Base-by-base conservation (phyloP, 805 yeast genomes). In the Ogataea naganishii region DNA sequence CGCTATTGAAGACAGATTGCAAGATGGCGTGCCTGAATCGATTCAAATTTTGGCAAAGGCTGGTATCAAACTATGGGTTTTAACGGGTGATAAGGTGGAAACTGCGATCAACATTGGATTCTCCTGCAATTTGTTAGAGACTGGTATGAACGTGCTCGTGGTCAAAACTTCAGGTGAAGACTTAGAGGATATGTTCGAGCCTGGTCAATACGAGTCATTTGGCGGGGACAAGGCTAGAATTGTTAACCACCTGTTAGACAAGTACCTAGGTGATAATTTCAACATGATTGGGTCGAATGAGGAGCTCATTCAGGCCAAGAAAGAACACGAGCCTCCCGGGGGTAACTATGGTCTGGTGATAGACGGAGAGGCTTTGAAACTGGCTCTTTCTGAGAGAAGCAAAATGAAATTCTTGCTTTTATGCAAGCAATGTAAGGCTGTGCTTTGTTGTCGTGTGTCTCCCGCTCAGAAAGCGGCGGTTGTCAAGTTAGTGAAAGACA, bases 101-200 rank as follows among this genome's bases (percentile, higher is more conserved):
- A 81, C 92, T 7, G 92, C 92, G 3, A 81, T 81, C 49, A 78
- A 80, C 49, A 81, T 81, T 52, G 92, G 89, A 1, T 81, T 77
- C 47, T 75, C 84, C 11, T 81, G 89, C 56, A 79, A 80, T 38
- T 60, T 81, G 42, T 59, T 81, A 30, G 74, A 72, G 28, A 74
- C 66, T 32, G 74, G 66, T 25, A 80, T 82, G 89, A 72, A 78
- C 39, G 53, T 82, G 27, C 58, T 80, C 26, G 75, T 78, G 15
- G 65, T 82, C n/a, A 63, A 53, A 30, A 43, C 53, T 4, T 36
- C 61, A 0, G 65, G 50, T 21, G 55, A 51, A 3, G 52, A 47
- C 17, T 44, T 49, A 5, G 32, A 32, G 16, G 24, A n/a, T n/a
- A n/a, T n/a, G n/a, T n/a, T n/a, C n/a, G n/a, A n/a, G n/a, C n/a